These are phyloP conservation scores for Canna indica DNA, from an alignment of 176 grass and related monocot species.

Conservation along the genomic window DNA sequence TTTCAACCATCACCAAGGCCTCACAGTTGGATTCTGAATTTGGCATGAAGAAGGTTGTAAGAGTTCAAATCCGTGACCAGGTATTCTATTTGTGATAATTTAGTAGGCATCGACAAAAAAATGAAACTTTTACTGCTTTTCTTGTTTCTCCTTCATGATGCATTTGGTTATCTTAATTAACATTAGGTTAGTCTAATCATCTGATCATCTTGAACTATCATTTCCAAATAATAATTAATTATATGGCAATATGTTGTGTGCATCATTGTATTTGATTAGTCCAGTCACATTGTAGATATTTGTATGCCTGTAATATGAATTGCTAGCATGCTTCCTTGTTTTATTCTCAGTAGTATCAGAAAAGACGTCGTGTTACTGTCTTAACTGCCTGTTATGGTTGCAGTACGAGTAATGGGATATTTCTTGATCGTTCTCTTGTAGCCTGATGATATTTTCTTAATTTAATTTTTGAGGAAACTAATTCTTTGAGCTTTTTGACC, in stretches of 20 bases:
- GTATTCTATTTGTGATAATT: constrained; percentile 31
- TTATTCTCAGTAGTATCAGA: no score
- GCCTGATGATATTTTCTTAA: no score
- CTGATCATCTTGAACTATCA: not conserved
- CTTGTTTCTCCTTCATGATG: not conserved
- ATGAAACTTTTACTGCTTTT: constrained; percentile 18
- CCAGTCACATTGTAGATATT: not conserved
- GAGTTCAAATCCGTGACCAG: constrained; percentile 75
- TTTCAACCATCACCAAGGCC: constrained; percentile 76
- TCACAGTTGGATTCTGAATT: constrained; percentile 46
- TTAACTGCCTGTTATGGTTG: no score
- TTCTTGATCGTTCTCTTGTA: no score
- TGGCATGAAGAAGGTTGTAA: constrained; percentile 47
- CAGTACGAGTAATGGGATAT: no score
- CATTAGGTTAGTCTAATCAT: not conserved
- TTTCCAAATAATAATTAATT: not conserved
- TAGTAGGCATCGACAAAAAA: constrained; percentile 9
- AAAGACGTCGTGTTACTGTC: no score
- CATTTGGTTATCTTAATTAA: not conserved
- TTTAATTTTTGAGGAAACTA: no score
- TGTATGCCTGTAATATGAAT: not conserved
- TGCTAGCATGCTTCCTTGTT: no score
- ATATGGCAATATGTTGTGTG: not conserved
- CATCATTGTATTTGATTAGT: not conserved
- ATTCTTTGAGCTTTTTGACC: no score